Evolutionary conservation across 2,329 filamentous ascomycete species (phyloP).

Genomic region (Pseudocercospora pini-densiflorae): DNA sequence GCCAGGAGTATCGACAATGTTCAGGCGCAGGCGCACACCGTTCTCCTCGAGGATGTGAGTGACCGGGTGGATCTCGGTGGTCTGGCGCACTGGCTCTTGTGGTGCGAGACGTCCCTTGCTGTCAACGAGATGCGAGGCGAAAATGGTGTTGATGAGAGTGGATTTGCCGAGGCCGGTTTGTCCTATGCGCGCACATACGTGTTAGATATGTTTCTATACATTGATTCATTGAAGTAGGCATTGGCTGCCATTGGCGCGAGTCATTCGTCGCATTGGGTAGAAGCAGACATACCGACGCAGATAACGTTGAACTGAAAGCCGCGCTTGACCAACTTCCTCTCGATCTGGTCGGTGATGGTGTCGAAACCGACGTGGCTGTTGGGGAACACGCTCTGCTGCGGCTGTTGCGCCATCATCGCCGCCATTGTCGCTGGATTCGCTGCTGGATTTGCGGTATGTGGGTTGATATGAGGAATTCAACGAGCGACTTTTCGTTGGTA

Average conservation of each 20-base stretch:
- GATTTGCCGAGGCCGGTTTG: constrained; percentile 99
- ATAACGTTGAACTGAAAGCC: constrained; percentile 99
- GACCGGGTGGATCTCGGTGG: constrained; percentile 96
- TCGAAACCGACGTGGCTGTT: constrained; percentile 99
- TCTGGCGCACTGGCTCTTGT: constrained; percentile 90
- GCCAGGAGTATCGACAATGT: constrained; percentile 98
- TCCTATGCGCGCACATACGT: constrained; percentile 59
- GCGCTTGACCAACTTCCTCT: constrained; percentile 99
- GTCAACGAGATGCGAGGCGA: constrained; percentile 98
- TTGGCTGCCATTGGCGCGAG: constrained; percentile 13
- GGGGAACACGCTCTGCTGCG: constrained; percentile 69
- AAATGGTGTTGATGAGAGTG: constrained; percentile 99
- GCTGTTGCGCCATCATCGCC: constrained; percentile 56
- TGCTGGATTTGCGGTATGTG: neutral
- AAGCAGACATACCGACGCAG: constrained; percentile 81
- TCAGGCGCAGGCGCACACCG: constrained; percentile 92
- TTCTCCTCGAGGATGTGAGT: constrained; percentile 99
- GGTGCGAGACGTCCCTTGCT: constrained; percentile 94
- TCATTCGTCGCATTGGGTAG: neutral
- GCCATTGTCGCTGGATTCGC: constrained; percentile 25
- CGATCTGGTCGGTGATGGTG: constrained; percentile 99
- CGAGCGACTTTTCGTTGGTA: constrained; percentile 16
- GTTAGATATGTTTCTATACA: constrained; percentile 9
- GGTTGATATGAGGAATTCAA: constrained; percentile 1
- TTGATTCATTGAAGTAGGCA: neutral